phyloP scores from a whole-genome alignment of 192 early-diverging fungal genomes.

The Linnemannia exigua region DNA sequence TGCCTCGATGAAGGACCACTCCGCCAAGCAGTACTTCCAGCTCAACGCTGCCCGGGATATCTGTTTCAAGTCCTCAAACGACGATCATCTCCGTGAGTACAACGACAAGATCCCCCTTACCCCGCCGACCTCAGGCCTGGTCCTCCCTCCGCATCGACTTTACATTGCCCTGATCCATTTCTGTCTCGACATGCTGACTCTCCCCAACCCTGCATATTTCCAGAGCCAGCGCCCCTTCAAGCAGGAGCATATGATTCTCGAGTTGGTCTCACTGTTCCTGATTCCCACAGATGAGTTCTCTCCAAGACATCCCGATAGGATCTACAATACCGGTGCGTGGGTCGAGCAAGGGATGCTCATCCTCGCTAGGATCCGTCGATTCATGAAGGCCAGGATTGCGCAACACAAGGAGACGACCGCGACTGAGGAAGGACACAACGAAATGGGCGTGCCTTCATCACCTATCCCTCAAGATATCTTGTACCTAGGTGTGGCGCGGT shows the following conservation, averaged over 20 bases:
- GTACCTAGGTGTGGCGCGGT: slow-evolving; percentile 30
- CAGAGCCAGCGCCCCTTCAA: slow-evolving; percentile 23
- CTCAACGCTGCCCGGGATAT: slow-evolving; percentile 39
- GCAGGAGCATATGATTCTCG: slow-evolving; percentile 24
- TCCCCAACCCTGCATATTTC: slow-evolving; percentile 26
- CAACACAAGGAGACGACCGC: neutral
- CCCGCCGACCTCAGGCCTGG: slow-evolving; percentile 38
- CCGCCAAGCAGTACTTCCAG: slow-evolving; percentile 43
- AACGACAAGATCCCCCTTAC: slow-evolving; percentile 22
- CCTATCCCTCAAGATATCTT: slow-evolving; percentile 20
- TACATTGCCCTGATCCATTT: slow-evolving; percentile 44
- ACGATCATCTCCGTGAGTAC: slow-evolving; percentile 39
- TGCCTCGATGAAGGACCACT: neutral
- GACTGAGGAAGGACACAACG: neutral
- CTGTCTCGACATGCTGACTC: slow-evolving; percentile 48
- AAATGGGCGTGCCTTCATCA: slow-evolving; percentile 8
- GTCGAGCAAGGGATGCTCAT: slow-evolving; percentile 34
- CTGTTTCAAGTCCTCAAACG: slow-evolving; percentile 18
- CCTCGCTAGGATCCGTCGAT: slow-evolving; percentile 25
- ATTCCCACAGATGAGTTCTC: slow-evolving; percentile 51
- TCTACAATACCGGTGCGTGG: slow-evolving; percentile 27
- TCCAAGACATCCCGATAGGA: slow-evolving; percentile 13
- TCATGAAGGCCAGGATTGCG: slow-evolving; percentile 24
- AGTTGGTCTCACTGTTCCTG: slow-evolving; percentile 38
- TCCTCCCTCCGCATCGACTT: slow-evolving; percentile 42